Evolutionary conservation across 495 filamentous ascomycete genomes (phyloP), one percentile per base, ranked within the genome.

Genomic region (Trichoderma reesei): DNA sequence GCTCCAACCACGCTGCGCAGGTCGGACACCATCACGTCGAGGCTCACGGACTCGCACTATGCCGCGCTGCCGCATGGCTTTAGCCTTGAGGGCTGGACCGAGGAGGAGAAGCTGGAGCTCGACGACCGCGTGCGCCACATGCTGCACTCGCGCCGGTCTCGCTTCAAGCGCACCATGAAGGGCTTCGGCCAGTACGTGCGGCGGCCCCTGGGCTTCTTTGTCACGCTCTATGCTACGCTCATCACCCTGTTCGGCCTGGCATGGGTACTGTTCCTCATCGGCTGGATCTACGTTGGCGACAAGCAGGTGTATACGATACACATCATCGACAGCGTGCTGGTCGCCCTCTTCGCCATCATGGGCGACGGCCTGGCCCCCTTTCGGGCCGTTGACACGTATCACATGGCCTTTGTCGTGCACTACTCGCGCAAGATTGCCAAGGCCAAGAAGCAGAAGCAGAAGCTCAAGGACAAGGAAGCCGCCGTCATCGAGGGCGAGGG

Each of bases 191-290:
- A 92, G 72, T 93, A 92, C 73, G 76, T 87, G 7, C 74, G 77
- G n/a, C 83, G 82, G 65, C 90, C 90, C 10, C 78, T 93, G 37
- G 90, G 90, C 6, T 86, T 90, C 66, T 76, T 90, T 34, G 85
- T 93, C 33, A 90, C 88, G 6, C 71, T 92, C 10, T 93, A 93
- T 68, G 89, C 88, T n/a, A 86, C 84, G 9, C 75, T 91, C 13
- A 90, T 93, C 65, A 93, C 89, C 0, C 77, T 90, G 7, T 93
- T 91, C 64, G 90, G 90, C 66, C 79, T 90, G 59, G 88, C 86
- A 1, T 93, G 90, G 90, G 89, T 93, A 0, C 80, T 93, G 39
- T 91, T 91, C 75, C 73, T 93, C 59, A 93, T 93, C 68, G 89
- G 88, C 48, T 92, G 89, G 89, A 90, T 92, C 70, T 89, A 90